Base-by-base conservation (phyloP, 2,329 filamentous ascomycete genomes). In the Phialemoniopsis sp. region DNA sequence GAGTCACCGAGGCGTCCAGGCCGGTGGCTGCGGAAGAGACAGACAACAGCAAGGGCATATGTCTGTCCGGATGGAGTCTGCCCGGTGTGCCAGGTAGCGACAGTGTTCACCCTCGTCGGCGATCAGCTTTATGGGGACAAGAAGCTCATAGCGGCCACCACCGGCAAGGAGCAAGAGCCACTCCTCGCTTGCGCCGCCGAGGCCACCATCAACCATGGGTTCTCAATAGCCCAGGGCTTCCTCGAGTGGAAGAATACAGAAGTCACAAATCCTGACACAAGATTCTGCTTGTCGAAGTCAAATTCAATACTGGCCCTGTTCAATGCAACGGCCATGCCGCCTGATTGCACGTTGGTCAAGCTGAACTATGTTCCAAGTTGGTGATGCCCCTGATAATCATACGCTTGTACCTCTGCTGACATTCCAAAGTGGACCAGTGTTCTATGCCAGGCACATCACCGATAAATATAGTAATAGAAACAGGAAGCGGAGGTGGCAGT, bases 91-190 rank as follows among this genome's bases (percentile, higher is more conserved):
- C 37, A 39, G 31, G 15, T 17, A 14, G 31, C 31, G 31, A 34
- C 37, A 14, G 32, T 39, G 18, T 34, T 39, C 26, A 39, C 37
- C 17, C 37, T 39, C 13, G 37, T 39, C 32, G 37, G 26, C 32
- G 19, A 39, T 18, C 37, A 39, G 32, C 37, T 39, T 13, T 39
- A 39, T 29, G 37, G 31, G 18, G 37, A 39, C 32, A 13, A 28
- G 18, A 13, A 34, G 31, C 37, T 34, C 28, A 28, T 39, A 13
- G 29, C 37, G 15, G 29, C 37, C 13, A 39, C 30, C 32, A 19
- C 29, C 5, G 31, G 37, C 14, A 16, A 18, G 21, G 16, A 17
- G 17, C 29, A 34, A 16, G 17, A 39, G 32, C 17, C 17, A n/a
- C 37, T 39, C 34, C 12, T 39, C 34, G 37, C 18, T 15, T 21